Conservation (phyloP, 2,329 filamentous ascomycete species). For the Bipolaris gigantea region DNA sequence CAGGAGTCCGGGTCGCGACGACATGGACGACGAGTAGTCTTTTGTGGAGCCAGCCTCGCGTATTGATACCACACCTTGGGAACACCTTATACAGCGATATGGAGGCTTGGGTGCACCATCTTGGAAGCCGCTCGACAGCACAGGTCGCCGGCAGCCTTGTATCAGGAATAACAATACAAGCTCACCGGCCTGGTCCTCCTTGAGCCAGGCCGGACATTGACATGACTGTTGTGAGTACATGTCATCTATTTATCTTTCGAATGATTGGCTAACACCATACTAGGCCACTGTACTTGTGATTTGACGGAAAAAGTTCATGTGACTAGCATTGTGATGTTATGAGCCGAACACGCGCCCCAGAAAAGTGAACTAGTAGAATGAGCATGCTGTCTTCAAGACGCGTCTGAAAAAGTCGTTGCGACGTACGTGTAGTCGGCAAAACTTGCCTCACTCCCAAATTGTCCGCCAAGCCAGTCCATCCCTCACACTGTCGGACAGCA, state of each 20-base stretch:
- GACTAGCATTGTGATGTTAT: neutral
- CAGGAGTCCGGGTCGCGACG: slow-evolving; percentile 48
- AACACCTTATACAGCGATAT: neutral
- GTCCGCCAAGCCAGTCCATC: neutral
- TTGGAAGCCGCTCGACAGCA: neutral
- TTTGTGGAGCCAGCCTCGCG: neutral
- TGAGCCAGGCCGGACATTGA: slow-evolving; percentile 19
- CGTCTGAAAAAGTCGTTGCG: neutral
- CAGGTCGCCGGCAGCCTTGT: neutral
- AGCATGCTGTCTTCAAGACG: neutral
- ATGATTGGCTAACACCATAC: neutral
- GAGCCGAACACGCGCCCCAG: neutral
- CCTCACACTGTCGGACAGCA: neutral
- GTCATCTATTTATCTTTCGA: neutral
- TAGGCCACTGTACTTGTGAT: neutral
- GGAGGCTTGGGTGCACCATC: neutral
- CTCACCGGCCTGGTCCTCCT: slow-evolving; percentile 16
- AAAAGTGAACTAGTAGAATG: neutral
- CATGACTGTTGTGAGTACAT: slow-evolving; percentile 18
- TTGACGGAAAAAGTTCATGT: neutral
- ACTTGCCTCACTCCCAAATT: neutral
- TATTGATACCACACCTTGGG: neutral
- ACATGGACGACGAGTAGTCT: slow-evolving; percentile 31
- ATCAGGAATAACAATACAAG: slow-evolving; percentile 12
- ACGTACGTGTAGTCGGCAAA: neutral